A percentile compares a stretch with the other conserved stretches of the same genome.
Evolutionary conservation across 331 rosid species (phyloP).

Genomic region (Stylosanthes scabra): DNA sequence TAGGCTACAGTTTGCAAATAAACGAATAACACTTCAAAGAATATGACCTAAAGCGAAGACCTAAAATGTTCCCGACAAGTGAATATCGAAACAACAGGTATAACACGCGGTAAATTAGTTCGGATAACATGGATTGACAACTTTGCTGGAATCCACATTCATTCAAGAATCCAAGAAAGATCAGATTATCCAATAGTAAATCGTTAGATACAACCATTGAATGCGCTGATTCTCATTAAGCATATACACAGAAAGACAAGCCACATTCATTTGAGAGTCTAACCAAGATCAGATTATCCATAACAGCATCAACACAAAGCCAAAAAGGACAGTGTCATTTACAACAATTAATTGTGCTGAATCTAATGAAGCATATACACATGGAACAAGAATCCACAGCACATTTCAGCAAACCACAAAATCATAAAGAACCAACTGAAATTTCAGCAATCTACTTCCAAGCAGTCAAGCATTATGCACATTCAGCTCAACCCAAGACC

Average conservation of each 20-base stretch:
- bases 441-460: slow-evolving; percentile 38
- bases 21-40: slow-evolving; percentile 2
- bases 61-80: not conserved
- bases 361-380: slow-evolving; percentile 35
- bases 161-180: not conserved
- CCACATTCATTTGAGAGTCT: slow-evolving; percentile 30
- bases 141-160: too few species aligned
- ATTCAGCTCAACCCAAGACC: slow-evolving; percentile 52
- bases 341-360: slow-evolving; percentile 33
- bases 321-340: not conserved
- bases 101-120: slow-evolving; percentile 23
- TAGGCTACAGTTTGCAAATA: not conserved
- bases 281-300: slow-evolving; percentile 40
- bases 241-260: too few species aligned
- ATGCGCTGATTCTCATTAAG: too few species aligned
- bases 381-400: slow-evolving; percentile 32
- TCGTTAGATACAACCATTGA: too few species aligned
- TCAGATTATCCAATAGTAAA: too few species aligned
- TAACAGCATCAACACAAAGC: slow-evolving; percentile 17
- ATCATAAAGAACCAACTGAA: not conserved
- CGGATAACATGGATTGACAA: not conserved
- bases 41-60: slow-evolving; percentile 8
- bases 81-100: not conserved
- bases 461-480: slow-evolving; percentile 50
- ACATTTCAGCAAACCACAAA: slow-evolving; percentile 31